Base-by-base conservation (phyloP, 2,329 filamentous ascomycete genomes). In the Nemania sp. region DNA sequence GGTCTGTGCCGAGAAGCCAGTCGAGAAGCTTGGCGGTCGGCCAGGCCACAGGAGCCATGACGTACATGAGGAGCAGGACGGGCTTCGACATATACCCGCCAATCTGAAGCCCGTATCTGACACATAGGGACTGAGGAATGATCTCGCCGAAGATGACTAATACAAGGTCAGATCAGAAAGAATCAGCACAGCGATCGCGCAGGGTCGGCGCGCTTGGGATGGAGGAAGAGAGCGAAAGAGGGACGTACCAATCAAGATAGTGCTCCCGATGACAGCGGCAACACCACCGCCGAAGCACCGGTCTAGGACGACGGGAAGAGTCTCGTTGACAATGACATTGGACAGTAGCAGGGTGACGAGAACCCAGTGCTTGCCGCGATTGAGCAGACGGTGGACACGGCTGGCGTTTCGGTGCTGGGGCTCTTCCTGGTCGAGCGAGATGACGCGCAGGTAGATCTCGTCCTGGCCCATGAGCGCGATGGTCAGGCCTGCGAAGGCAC, bases 261-360 rank as follows among this genome's bases (percentile, higher is more conserved):
- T 99, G 77, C 91, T 95, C 65, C 92, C 91, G 47, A 97, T 80
- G 19, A 97, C 91, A 57, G 94, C 94, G 57, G 93, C 92, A 78
- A 95, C 92, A 60, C 94, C 94, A 62, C 94, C 94, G 24, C 94
- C 94, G 15, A 99, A 82, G 52, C 91, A 96, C 52, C 94, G 82
- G 73, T 99, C 94, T 46, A 99, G 82, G 9, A 99, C 90, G 58
- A 99, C 96, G 23, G 94, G 94, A 12, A 97, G 79, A 2, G 93
- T 95, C 75, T 97, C 94, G 72, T 99, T 97, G 61, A 95, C 96
- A 66, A 99, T 95, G 68, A 99, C 94, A 71, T 99, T 99, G 71
- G 91, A 91, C 51, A 99, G 78, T 6, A 99, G 81, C 22, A 99
- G 77, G 2, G 94, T 97, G 49, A 99, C 94, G 52, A 99, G 78